phyloP scores from a whole-genome alignment of 176 grass and related monocot species.

The Oryza glumipatula region DNA sequence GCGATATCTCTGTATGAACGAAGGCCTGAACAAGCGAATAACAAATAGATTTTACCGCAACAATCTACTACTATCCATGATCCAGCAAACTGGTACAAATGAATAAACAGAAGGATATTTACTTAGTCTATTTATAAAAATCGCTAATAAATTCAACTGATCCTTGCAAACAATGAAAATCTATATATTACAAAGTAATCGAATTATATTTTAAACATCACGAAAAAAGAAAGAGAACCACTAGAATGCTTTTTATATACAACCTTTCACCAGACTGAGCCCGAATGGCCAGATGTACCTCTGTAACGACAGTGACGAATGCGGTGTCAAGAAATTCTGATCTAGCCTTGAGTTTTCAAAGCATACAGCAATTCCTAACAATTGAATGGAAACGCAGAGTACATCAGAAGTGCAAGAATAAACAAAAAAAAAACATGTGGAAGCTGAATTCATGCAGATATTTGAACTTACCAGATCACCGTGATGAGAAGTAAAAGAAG shows the following conservation, averaged over 20 bases:
- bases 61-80: background rate
- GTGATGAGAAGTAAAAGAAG: slow-evolving; percentile 38
- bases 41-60: background rate
- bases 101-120: background rate
- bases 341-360: slow-evolving; percentile 54
- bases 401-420: slow-evolving; percentile 30
- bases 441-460: slow-evolving; percentile 8
- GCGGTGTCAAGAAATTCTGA: slow-evolving; percentile 21
- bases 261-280: slow-evolving; percentile 16
- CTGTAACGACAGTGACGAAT: background rate
- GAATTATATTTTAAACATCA: slow-evolving; percentile 26
- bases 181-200: slow-evolving; percentile 44
- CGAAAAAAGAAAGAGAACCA: background rate
- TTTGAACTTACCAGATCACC: slow-evolving; percentile 54
- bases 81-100: slow-evolving; percentile 17
- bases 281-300: background rate
- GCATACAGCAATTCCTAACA: slow-evolving; percentile 53
- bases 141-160: background rate
- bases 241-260: slow-evolving; percentile 36
- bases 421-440: slow-evolving; percentile 1
- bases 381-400: background rate
- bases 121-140: slow-evolving; percentile 18
- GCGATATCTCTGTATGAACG: too few species aligned
- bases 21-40: too few species aligned
- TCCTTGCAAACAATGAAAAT: background rate